These are phyloP conservation scores for Fusarium pseudocircinatum DNA, from an alignment of 2,329 filamentous ascomycete genomes.

Conservation along the genomic window DNA sequence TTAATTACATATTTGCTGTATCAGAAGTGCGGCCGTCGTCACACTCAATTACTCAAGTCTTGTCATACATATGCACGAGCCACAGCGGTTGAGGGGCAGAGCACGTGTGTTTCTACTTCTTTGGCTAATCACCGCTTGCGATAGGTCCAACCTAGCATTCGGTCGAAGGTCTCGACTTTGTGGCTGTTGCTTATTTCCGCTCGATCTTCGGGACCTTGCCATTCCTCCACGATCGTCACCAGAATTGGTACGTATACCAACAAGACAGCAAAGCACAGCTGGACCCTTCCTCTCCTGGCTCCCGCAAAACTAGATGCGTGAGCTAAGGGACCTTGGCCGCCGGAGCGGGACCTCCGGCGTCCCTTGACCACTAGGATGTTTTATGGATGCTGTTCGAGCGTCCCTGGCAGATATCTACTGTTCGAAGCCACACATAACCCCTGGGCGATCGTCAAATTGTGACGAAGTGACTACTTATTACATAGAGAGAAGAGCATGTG, in stretches of 20 bases:
- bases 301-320: background rate
- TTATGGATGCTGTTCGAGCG: background rate
- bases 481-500: background rate
- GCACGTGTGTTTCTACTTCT: background rate
- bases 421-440: constrained; percentile 1
- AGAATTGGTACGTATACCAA: background rate
- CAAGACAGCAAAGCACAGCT: background rate
- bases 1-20: background rate
- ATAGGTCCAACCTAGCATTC: background rate
- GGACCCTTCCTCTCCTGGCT: background rate
- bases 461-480: background rate
- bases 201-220: constrained; percentile 9
- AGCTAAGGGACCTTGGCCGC: background rate
- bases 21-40: background rate
- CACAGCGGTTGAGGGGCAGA: background rate
- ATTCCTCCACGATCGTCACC: constrained; percentile 13
- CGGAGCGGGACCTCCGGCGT: constrained; percentile 13
- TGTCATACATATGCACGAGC: background rate
- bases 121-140: background rate
- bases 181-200: background rate
- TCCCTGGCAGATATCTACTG: background rate
- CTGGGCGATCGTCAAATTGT: background rate
- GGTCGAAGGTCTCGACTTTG: background rate
- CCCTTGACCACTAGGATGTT: background rate
- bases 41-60: background rate